Evolutionary conservation across 345 rosid species (phyloP).

Genomic region (Eutrema heterophyllum): DNA sequence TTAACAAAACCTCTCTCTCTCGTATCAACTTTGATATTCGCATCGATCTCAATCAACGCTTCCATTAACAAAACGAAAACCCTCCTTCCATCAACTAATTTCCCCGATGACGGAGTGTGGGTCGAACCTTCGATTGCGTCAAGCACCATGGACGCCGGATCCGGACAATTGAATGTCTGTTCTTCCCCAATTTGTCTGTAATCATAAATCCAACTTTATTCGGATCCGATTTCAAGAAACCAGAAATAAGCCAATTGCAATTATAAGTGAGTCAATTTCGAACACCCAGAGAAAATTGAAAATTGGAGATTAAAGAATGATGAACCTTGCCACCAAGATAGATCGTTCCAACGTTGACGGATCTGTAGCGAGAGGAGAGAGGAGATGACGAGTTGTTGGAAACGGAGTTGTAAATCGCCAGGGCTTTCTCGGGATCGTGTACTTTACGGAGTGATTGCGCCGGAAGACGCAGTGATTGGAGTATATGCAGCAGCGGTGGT

Average conservation of each 20-base stretch:
- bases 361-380: slow-evolving; percentile 58
- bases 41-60: slow-evolving; percentile 35
- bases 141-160: slow-evolving; percentile 54
- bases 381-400: slow-evolving; percentile 42
- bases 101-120: slow-evolving; percentile 6
- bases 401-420: slow-evolving; percentile 57
- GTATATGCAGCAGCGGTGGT: too few species aligned
- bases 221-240: slow-evolving; percentile 8
- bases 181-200: too few species aligned
- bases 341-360: slow-evolving; percentile 73
- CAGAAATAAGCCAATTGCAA: not conserved
- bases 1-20: too few species aligned
- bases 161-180: too few species aligned
- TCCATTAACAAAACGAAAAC: slow-evolving; percentile 52
- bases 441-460: slow-evolving; percentile 51
- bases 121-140: slow-evolving; percentile 57
- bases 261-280: not conserved
- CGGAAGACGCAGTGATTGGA: slow-evolving; percentile 3
- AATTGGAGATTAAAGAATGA: not conserved
- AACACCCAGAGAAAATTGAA: not conserved
- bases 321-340: slow-evolving; percentile 82
- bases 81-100: slow-evolving; percentile 33
- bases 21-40: slow-evolving; percentile 28
- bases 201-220: not conserved
- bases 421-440: slow-evolving; percentile 71